Evolutionary conservation across 2,329 filamentous ascomycete species (phyloP).

Genomic region (Fusarium sp.): DNA sequence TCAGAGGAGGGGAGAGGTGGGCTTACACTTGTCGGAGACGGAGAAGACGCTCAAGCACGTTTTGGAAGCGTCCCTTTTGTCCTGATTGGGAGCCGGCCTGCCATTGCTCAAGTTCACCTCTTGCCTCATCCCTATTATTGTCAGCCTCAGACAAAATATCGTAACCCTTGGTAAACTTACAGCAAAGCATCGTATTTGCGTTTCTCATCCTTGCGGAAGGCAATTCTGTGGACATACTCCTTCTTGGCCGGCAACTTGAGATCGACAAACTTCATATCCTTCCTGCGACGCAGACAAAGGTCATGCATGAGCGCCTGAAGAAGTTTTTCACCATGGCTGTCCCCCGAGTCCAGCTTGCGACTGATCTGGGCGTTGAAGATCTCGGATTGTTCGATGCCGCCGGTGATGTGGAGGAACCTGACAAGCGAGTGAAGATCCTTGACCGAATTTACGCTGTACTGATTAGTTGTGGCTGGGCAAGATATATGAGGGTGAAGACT

Average conservation of each 20-base stretch:
- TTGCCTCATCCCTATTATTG: constrained; percentile 73
- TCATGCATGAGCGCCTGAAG: constrained; percentile 84
- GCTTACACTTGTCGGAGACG: constrained; percentile 80
- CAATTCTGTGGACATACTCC: constrained; percentile 81
- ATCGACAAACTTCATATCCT: constrained; percentile 90
- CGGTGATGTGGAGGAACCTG: constrained; percentile 80
- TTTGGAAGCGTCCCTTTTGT: constrained; percentile 72
- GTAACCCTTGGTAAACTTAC: constrained; percentile 57
- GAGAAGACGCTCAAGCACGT: constrained; percentile 84
- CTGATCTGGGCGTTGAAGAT: constrained; percentile 77
- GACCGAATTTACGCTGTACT: constrained; percentile 76
- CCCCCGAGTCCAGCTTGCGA: constrained; percentile 72
- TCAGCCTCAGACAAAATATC: neutral
- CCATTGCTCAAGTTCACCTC: constrained; percentile 75
- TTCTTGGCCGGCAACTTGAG: constrained; percentile 81
- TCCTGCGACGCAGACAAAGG: constrained; percentile 83
- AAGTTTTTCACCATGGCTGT: constrained; percentile 70
- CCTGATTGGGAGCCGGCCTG: constrained; percentile 60
- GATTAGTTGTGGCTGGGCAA: constrained; percentile 44
- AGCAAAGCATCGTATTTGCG: constrained; percentile 82
- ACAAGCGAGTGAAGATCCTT: constrained; percentile 85
- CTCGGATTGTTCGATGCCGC: constrained; percentile 78
- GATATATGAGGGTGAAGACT: constrained; percentile 43
- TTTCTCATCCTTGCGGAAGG: constrained; percentile 79
- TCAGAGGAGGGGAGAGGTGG: too few relatives aligned